A percentile compares a stretch with the other conserved stretches of the same genome.
These are phyloP conservation scores for Chloris gayana DNA, from an alignment of 176 grass and related monocot genomes.

Conservation along the genomic window DNA sequence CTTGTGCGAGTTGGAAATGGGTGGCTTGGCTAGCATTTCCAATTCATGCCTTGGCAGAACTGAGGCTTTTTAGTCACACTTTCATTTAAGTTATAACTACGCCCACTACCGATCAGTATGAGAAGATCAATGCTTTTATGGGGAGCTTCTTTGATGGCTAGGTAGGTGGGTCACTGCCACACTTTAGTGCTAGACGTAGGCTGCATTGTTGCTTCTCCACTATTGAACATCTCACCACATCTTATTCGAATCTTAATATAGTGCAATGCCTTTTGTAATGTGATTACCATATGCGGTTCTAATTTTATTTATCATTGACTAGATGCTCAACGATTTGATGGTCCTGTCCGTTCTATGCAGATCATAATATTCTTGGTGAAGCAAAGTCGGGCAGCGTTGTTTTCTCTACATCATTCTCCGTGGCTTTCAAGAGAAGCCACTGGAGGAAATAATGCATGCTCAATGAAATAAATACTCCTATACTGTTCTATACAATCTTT, in stretches of 20 bases:
- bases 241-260: background rate
- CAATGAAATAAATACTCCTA: conserved; percentile 23
- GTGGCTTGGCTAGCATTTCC: background rate
- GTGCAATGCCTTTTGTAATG: background rate
- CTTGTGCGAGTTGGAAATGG: background rate
- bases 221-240: background rate
- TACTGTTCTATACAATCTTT: background rate
- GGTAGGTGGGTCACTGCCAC: background rate
- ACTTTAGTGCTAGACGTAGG: background rate
- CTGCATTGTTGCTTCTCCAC: background rate
- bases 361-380: conserved; percentile 31
- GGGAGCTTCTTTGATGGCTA: background rate
- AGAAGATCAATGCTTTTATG: conserved; percentile 9
- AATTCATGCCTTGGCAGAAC: background rate
- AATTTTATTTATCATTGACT: background rate
- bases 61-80: background rate
- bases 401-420: conserved; percentile 2
- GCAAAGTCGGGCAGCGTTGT: conserved; percentile 9
- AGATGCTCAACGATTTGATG: conserved; percentile 14
- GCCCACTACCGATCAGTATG: background rate
- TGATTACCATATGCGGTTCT: background rate
- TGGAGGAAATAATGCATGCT: conserved; percentile 8
- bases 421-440: conserved; percentile 13
- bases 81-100: background rate
- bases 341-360: conserved; percentile 33